Evolutionary conservation across 192 early-diverging fungal species (phyloP), one percentile per base, ranked within the genome.

Genomic region (Mortierella hygrophila): DNA sequence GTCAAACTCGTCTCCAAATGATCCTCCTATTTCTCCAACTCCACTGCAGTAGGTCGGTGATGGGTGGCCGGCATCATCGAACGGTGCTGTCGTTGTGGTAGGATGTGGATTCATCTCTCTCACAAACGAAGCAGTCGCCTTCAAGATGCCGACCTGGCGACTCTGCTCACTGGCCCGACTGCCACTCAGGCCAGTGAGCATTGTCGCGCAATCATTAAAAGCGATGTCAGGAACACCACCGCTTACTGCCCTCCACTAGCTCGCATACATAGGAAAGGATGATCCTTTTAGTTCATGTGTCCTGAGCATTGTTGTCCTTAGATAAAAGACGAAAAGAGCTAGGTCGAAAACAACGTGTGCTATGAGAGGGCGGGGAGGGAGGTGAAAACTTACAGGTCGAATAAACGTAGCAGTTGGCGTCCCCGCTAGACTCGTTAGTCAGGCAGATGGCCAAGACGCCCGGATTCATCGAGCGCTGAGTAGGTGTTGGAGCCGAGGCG

Each of bases 131-230:
- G 76, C 70, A 0, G 63, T 74, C 68, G 69, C 70, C 35, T 76
- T 68, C 49, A 79, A 78, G 65, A 86, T 49, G 46, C 78, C 75
- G 65, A 26, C 75, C 75, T 70, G 84, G 84, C 84, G 79, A 86
- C 46, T 57, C 37, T 55, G 78, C 84, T 81, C 84, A 78, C 79
- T 74, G 79, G 79, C 71, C 71, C 57, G 37, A 72, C 84, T 86
- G 84, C 84, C 84, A 86, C 84, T 68, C n/a, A 81, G 79, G 75
- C 76, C 79, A 78, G 84, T 49, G 52, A 81, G 79, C 79, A 73
- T 86, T 32, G 46, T 81, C 76, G 68, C 84, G 76, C 84, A 81
- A 86, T 86, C 84, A 86, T 80, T 86, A 81, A 86, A 70, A 80
- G 75, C 41, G 75, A 76, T 81, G 84, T 81, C 79, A 86, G 84